Evolutionary conservation across 164 flowering plant species (phyloP).

Genomic region (Vitis rupestris): DNA sequence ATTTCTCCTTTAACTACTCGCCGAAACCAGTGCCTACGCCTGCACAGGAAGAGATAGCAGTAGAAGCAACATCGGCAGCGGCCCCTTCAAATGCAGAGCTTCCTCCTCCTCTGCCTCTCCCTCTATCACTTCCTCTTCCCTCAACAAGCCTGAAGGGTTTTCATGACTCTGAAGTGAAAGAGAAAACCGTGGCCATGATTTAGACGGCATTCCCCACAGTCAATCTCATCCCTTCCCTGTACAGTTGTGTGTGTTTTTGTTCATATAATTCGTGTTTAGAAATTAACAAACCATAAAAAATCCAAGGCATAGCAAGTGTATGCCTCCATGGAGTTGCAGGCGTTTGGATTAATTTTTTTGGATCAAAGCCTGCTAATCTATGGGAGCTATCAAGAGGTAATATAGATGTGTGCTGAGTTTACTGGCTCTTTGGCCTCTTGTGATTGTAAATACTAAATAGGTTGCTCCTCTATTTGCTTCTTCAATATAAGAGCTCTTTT

Average conservation of each 20-base stretch:
- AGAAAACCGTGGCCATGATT: conserved; percentile 18
- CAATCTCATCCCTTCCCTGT: conserved; percentile 3
- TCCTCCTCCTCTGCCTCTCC: conserved; percentile 20
- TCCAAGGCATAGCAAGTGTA: background rate
- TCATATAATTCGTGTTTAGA: background rate
- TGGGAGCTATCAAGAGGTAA: background rate
- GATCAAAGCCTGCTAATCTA: conserved; percentile 10
- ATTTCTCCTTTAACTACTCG: conserved; percentile 54
- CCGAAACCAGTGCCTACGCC: conserved; percentile 35
- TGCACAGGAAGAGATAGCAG: conserved; percentile 12
- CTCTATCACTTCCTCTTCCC: conserved; percentile 11
- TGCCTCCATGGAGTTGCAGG: conserved; percentile 17
- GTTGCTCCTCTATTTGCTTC: no score
- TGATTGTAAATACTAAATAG: background rate
- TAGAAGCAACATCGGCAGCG: conserved; percentile 14
- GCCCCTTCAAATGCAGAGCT: conserved; percentile 7
- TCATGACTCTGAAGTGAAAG: conserved; percentile 23
- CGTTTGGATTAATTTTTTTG: conserved; percentile 18
- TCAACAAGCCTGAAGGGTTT: conserved; percentile 8
- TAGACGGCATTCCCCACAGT: background rate
- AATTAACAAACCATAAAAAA: background rate
- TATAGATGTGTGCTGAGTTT: no score
- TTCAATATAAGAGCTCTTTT: no score
- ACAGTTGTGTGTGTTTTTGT: background rate
- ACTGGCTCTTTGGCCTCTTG: background rate